Evolutionary conservation across 306 rosid species (phyloP).

Genomic region (Sesbania bispinosa): DNA sequence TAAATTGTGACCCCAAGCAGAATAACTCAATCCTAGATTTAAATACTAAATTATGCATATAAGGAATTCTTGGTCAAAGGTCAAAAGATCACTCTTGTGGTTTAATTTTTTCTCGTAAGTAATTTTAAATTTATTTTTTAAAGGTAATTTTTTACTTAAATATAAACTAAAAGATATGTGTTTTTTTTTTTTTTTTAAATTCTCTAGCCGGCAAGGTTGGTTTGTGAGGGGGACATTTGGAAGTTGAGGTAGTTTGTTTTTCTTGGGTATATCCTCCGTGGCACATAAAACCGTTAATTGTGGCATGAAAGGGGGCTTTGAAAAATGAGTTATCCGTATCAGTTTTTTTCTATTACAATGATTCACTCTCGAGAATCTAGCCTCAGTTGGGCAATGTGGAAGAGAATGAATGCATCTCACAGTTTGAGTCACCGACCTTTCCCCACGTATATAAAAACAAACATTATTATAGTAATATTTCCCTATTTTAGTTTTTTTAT

Average conservation of each 20-base stretch:
- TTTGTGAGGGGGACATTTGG: not conserved
- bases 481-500: no score
- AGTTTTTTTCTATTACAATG: not conserved
- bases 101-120: no score
- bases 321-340: no score
- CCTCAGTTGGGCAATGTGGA: not conserved
- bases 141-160: no score
- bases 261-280: not conserved
- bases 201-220: not conserved
- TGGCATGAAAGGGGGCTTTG: not conserved
- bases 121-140: no score
- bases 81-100: no score
- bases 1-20: no score
- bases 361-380: not conserved
- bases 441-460: not conserved
- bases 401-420: not conserved
- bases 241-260: not conserved
- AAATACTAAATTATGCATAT: no score
- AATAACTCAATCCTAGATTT: no score
- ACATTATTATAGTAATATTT: not conserved
- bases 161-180: no score
- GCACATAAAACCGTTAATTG: slow-evolving; percentile 13
- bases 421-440: not conserved
- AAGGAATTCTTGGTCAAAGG: no score
- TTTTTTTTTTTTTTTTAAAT: no score